phyloP scores from a whole-genome alignment of 2,329 filamentous ascomycete species.

The Venturia carpophila region DNA sequence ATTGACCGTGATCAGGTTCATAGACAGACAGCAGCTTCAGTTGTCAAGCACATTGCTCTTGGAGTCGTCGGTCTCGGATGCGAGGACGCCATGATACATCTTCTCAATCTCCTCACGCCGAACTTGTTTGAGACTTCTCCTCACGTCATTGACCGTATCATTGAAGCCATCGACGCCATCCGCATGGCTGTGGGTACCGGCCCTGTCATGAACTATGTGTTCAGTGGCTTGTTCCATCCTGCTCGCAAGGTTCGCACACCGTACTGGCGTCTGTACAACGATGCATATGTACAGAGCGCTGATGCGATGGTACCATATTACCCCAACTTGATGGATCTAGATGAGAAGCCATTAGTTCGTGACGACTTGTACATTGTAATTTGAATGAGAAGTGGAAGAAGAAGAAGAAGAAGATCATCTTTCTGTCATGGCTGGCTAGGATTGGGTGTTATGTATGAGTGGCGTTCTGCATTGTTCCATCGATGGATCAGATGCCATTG shows the following conservation, averaged over 20 bases:
- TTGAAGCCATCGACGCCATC: constrained; percentile 95
- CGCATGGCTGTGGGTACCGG: constrained; percentile 89
- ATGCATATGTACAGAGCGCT: constrained; percentile 87
- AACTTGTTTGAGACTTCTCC: constrained; percentile 97
- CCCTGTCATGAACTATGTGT: constrained; percentile 93
- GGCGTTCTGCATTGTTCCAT: background rate
- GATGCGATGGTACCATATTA: constrained; percentile 97
- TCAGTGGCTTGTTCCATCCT: constrained; percentile 95
- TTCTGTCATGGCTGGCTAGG: background rate
- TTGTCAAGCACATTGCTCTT: constrained; percentile 95
- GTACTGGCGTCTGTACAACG: constrained; percentile 96
- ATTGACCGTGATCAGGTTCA: constrained; percentile 98
- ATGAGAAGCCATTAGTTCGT: constrained; percentile 12
- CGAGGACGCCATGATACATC: constrained; percentile 96
- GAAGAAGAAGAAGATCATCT: background rate
- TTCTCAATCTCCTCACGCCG: constrained; percentile 91
- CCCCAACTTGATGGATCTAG: constrained; percentile 38
- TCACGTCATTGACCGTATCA: constrained; percentile 95
- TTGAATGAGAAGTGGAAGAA: background rate
- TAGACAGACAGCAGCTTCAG: constrained; percentile 88
- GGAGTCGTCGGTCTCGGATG: constrained; percentile 96
- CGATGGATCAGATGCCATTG: background rate
- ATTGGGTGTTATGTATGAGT: background rate
- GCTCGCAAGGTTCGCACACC: constrained; percentile 88
- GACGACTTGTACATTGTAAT: constrained; percentile 16